Conservation (phyloP, 257 asterid genomes). For the Nicotiana tabacum region DNA sequence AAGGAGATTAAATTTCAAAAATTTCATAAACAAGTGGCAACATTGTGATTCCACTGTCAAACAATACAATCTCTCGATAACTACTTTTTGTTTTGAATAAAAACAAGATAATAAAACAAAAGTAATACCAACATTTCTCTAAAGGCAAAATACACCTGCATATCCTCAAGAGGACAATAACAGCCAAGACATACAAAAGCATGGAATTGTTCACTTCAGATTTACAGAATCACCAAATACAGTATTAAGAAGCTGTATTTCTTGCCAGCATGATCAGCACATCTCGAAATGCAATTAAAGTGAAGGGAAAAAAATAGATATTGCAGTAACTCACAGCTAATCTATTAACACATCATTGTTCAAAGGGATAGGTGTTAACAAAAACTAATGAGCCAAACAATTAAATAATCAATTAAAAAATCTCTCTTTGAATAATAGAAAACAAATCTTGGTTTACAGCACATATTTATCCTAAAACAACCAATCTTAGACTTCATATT, state of each 20-base stretch:
- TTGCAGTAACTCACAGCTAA: too few species aligned
- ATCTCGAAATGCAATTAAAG: too few species aligned
- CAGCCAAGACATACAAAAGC: neutral
- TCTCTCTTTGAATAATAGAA: too few species aligned
- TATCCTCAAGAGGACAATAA: neutral
- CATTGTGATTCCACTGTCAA: neutral
- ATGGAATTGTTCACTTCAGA: neutral
- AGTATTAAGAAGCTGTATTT: neutral
- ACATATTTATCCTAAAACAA: neutral
- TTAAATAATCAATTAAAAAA: too few species aligned
- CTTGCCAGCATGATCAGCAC: neutral
- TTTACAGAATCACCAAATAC: neutral
- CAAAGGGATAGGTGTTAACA: too few species aligned
- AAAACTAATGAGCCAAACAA: too few species aligned
- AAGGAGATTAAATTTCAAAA: neutral
- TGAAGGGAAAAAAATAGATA: too few species aligned
- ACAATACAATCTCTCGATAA: neutral
- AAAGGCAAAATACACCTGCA: neutral
- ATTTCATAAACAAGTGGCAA: neutral
- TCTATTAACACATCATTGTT: too few species aligned
- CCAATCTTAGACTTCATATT: neutral
- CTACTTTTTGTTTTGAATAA: neutral
- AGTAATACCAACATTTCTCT: too few species aligned
- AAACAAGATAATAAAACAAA: neutral
- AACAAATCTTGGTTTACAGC: too few species aligned